phyloP scores from a whole-genome alignment of 2,329 filamentous ascomycete species.

The Albifimbria verrucaria region DNA sequence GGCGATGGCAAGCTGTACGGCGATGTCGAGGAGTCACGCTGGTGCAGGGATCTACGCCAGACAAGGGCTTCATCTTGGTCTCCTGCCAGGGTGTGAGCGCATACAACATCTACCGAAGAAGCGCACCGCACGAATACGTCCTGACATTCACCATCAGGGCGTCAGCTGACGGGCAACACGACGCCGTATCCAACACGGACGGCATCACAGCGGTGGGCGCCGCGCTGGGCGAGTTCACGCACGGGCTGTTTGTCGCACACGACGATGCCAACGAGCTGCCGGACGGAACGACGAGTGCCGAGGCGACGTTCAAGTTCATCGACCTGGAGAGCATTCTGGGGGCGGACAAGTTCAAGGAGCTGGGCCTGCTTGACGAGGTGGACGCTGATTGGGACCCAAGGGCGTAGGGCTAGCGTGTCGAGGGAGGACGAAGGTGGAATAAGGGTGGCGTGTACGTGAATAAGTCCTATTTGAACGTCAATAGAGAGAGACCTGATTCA shows the following conservation, averaged over 20 bases:
- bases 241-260: constrained; percentile 47
- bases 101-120: constrained; percentile 48
- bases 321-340: constrained; percentile 37
- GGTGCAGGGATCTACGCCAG: constrained; percentile 38
- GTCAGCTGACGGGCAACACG: constrained; percentile 38
- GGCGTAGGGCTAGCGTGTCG: neutral
- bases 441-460: neutral
- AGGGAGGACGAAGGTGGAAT: neutral
- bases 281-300: constrained; percentile 38
- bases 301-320: constrained; percentile 50
- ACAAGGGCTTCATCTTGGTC: constrained; percentile 47
- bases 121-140: constrained; percentile 45
- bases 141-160: constrained; percentile 44
- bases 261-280: constrained; percentile 51
- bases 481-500: too few species aligned
- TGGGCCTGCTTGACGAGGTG: constrained; percentile 31
- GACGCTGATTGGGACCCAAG: constrained; percentile 38
- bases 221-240: constrained; percentile 38
- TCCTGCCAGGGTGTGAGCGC: constrained; percentile 51
- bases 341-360: constrained; percentile 10
- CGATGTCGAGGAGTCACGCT: constrained; percentile 54
- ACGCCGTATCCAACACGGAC: constrained; percentile 52
- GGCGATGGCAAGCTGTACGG: constrained; percentile 45
- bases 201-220: constrained; percentile 45
- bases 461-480: too few species aligned